Percentiles rank a stretch among this genome's conserved stretches.
Evolutionary conservation across 164 flowering plant genomes (phyloP).

Genomic region (Euptelea pleiosperma): DNA sequence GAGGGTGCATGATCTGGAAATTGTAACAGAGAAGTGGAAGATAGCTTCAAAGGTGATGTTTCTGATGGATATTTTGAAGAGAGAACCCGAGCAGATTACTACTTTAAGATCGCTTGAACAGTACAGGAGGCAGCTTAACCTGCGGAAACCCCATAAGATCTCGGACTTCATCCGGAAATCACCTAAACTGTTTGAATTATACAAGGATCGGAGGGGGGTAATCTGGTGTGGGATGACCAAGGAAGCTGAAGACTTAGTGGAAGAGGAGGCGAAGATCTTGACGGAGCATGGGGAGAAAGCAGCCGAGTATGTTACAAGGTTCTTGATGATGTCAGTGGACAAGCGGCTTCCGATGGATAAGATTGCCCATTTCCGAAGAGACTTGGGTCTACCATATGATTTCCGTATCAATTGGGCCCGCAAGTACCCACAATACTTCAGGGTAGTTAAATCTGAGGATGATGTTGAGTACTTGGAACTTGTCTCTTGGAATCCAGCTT

Average conservation of each 20-base stretch:
- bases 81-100: slow-evolving; percentile 67
- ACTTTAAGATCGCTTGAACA: slow-evolving; percentile 50
- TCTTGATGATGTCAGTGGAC: slow-evolving; percentile 83
- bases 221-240: slow-evolving; percentile 86
- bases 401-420: slow-evolving; percentile 65
- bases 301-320: slow-evolving; percentile 71
- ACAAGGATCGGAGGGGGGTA: slow-evolving; percentile 58
- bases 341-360: slow-evolving; percentile 61
- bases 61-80: slow-evolving; percentile 58
- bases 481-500: slow-evolving; percentile 68
- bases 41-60: slow-evolving; percentile 50
- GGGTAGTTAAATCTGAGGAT: slow-evolving; percentile 48
- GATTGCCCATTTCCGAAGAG: slow-evolving; percentile 85
- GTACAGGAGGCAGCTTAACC: slow-evolving; percentile 59
- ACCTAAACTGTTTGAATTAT: slow-evolving; percentile 76
- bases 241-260: slow-evolving; percentile 64
- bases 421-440: slow-evolving; percentile 57
- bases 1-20: slow-evolving; percentile 69
- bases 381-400: slow-evolving; percentile 75
- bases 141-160: slow-evolving; percentile 69
- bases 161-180: slow-evolving; percentile 70
- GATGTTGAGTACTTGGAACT: slow-evolving; percentile 71
- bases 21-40: slow-evolving; percentile 70
- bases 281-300: slow-evolving; percentile 47
- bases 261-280: slow-evolving; percentile 55